Base-by-base conservation (phyloP, 2,329 filamentous ascomycete species). In the Dothistroma pini region DNA sequence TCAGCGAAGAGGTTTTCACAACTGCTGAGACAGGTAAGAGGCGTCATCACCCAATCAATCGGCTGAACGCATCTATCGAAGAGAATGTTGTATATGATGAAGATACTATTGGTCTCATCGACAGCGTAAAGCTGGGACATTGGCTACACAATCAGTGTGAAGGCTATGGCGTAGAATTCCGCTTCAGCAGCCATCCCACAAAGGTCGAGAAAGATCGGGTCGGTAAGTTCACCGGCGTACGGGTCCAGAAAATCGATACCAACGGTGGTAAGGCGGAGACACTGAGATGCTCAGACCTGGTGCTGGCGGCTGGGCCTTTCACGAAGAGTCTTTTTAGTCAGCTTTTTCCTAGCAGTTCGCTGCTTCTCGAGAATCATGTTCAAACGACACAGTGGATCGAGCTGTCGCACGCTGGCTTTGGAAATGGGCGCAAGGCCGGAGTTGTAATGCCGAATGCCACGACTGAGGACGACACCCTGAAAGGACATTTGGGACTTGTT, bases 241-340 rank as follows among this genome's bases (percentile, higher is more conserved):
- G 54, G 6, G 51, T 70, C 19, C 25, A 50, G 22, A 47, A 12
- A 22, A 16, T 21, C 29, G 48, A 53, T 38, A 34, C 54, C 16
- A 29, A 25, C 16, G 35, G 48, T 12, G 41, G 12, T 25, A 59
- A 38, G 12, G 29, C 35, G 19, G 29, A 60, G 9, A 55, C 54
- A 7, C 35, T 63, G 38, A 31, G 21, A 16, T 70, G 67, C 54
- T 32, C 57, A 35, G 63, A 69, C 51, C 54, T 71, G 41, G 51
- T 71, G 56, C 51, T 71, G 29, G 68, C 69, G 22, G 64, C 66
- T 8, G 68, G 69, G 2, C 58, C 67, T 14, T 66, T 57, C 29
- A 68, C 67, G 1, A 57, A 64, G 5, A 34, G 38, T 1, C 55
- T 67, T 32, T 62, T 66, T 51, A 19, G 59, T 11, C 14, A 48